Base-by-base conservation (phyloP, 1,139 yeast genomes). In the Spencermartinsiella ligniputridi region DNA sequence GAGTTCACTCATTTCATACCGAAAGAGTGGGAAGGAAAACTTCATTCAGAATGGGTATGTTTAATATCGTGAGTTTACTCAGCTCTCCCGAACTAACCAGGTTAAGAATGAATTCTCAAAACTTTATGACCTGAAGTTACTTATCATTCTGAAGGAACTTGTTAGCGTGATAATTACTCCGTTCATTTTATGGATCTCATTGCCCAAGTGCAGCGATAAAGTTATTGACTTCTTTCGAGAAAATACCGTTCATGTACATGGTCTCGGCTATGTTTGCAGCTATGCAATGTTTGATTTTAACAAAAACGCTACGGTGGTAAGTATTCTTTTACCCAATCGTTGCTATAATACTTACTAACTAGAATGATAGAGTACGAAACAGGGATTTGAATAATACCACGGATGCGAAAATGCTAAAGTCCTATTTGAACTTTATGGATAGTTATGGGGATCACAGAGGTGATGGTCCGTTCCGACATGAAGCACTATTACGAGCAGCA, bases 1-100 rank as follows among this genome's bases (percentile, higher is more conserved):
- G 86, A 83, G 55, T 87, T 77, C 61, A 92, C 98, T 0, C 99
- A 94, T 63, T 92, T 88, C 61, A 63, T 88, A 42, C 98, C 99
- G 0, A 73, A 74, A 22, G 76, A 80, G 20, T 92, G 98, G 98
- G 83, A 83, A 45, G 92, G 87, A 3, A 74, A 74, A 50, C 76
- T 84, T 45, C 97, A 90, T 58, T 84, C 95, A 0, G 86, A 83
- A 46, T 47, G 42, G 42, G 45, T 39, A 22, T 33, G 45, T 39
- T n/a, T 22, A 6, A 11, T 22, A 6, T 6, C 6, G 25, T 22
- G 25, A 22, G 25, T 20, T 21, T 21, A 19, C n/a, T n/a, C n/a
- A n/a, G n/a, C n/a, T n/a, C 15, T 38, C 5, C 5, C 36, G 22
- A 17, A 17, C 18, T 17, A 30, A 19, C 27, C 80, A 78, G 45